Evolutionary conservation across 1,139 yeast species (phyloP).

Genomic region (Hyphopichia burtonii): DNA sequence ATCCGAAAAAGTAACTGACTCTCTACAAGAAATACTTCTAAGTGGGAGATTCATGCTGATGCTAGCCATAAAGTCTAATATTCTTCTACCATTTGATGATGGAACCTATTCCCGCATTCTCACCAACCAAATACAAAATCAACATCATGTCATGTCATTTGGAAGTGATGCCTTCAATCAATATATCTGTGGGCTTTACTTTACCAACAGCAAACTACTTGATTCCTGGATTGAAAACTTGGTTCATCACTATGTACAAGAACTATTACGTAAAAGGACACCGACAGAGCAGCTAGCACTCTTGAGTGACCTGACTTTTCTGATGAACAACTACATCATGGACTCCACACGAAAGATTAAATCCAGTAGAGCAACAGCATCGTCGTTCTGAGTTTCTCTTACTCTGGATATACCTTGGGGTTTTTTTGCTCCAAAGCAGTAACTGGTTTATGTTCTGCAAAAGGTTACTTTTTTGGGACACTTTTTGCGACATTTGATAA

Average conservation of each 20-base stretch:
- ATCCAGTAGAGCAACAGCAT: not conserved
- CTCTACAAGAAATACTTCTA: not conserved
- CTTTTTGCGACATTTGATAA: not conserved
- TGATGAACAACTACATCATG: not conserved
- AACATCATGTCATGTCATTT: conserved; percentile 13
- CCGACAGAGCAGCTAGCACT: not conserved
- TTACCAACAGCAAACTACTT: conserved; percentile 8
- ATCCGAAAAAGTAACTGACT: not conserved
- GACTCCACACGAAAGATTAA: not conserved
- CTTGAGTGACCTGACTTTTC: not conserved
- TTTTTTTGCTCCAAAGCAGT: too few species aligned
- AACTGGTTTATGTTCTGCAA: too few species aligned
- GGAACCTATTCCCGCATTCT: conserved; percentile 9
- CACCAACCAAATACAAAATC: conserved; percentile 10
- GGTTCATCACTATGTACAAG: conserved; percentile 3
- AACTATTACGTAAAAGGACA: not conserved
- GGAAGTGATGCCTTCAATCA: conserved; percentile 20
- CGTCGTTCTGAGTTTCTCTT: too few species aligned
- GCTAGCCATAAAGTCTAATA: conserved; percentile 4
- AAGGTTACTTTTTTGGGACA: not conserved
- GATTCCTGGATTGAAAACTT: conserved; percentile 17
- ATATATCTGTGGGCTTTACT: conserved; percentile 18
- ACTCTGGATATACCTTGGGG: too few species aligned
- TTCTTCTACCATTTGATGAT: conserved; percentile 11
- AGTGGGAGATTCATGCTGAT: not conserved